Conservation (phyloP, 495 filamentous ascomycete genomes). For the Bacidia rubella region DNA sequence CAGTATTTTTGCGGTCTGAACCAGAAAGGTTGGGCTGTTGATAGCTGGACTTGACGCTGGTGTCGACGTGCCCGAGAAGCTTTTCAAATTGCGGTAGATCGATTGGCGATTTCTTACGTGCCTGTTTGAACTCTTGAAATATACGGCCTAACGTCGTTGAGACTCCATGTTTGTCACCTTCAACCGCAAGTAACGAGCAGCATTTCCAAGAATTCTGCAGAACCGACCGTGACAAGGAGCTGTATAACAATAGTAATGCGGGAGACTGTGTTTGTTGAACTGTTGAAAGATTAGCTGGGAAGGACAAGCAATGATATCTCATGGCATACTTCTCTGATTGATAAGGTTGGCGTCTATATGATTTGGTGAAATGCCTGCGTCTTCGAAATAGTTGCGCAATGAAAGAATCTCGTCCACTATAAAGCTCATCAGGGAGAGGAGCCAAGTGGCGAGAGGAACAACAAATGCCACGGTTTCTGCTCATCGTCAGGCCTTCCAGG, state of each 20-base stretch:
- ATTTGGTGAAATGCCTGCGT: constrained; percentile 14
- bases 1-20: constrained; percentile 31
- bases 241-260: constrained; percentile 49
- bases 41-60: constrained; percentile 33
- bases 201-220: constrained; percentile 54
- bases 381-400: constrained; percentile 41
- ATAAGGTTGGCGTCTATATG: constrained; percentile 29
- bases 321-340: constrained; percentile 29
- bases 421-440: constrained; percentile 53
- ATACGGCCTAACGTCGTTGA: constrained; percentile 5
- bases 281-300: constrained; percentile 9
- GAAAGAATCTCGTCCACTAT: constrained; percentile 53
- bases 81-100: constrained; percentile 36
- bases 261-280: constrained; percentile 34
- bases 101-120: constrained; percentile 30
- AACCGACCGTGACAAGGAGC: constrained; percentile 60
- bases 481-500: no score
- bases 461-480: constrained; percentile 41
- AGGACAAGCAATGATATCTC: constrained; percentile 9
- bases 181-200: constrained; percentile 30
- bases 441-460: constrained; percentile 48
- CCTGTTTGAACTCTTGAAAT: constrained; percentile 11
- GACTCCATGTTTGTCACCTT: constrained; percentile 3
- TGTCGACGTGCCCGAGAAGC: constrained; percentile 34
- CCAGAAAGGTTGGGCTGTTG: constrained; percentile 33